phyloP scores from a whole-genome alignment of 441 rosid genomes.

The Biscutella laevigata region DNA sequence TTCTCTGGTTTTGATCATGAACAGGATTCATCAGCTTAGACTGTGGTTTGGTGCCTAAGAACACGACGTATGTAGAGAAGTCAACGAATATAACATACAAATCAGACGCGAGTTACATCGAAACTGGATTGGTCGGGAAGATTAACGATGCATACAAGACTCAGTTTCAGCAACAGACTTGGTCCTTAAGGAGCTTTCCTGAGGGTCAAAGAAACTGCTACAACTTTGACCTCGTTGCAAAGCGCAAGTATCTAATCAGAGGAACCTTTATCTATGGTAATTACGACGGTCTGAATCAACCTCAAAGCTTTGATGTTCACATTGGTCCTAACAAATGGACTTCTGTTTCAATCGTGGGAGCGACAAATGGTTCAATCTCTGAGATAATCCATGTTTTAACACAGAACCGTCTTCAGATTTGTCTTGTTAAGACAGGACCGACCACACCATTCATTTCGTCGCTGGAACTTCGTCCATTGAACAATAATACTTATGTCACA shows the following conservation, averaged over 20 bases:
- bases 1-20: constrained; percentile 13
- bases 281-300: constrained; percentile 16
- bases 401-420: constrained; percentile 11
- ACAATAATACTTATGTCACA: constrained; percentile 3
- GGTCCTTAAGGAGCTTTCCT: constrained; percentile 32
- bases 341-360: constrained; percentile 3
- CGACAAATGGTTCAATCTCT: not conserved
- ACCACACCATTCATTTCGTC: constrained; percentile 31
- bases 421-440: constrained; percentile 25
- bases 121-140: constrained; percentile 8
- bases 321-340: constrained; percentile 27
- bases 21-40: constrained; percentile 36
- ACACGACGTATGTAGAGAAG: constrained; percentile 9
- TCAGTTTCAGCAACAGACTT: constrained; percentile 15
- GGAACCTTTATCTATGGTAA: constrained; percentile 31
- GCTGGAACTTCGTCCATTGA: constrained; percentile 24
- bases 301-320: constrained; percentile 25
- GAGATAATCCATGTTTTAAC: constrained; percentile 25
- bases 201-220: constrained; percentile 34
- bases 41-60: constrained; percentile 24
- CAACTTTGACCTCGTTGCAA: constrained; percentile 18
- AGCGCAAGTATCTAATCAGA: constrained; percentile 23
- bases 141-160: constrained; percentile 1
- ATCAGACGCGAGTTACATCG: constrained; percentile 21
- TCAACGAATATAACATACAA: constrained; percentile 22